A percentile compares a stretch with the other conserved stretches of the same genome.
phyloP scores from a whole-genome alignment of 768 basidiomycete genomes.

The Sporobolomyces phaffii region DNA sequence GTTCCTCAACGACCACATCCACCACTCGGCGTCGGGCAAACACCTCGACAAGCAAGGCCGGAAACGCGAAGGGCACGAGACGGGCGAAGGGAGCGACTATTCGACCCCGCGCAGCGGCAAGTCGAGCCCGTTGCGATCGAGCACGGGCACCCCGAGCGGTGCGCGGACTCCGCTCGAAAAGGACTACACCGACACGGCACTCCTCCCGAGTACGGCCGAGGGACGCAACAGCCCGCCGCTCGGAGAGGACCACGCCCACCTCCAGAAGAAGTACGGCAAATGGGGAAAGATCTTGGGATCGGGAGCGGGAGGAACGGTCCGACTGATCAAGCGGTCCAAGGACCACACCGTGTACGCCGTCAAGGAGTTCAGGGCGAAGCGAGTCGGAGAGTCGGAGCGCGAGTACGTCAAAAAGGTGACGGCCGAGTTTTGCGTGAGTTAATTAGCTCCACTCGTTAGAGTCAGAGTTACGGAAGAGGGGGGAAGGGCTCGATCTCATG shows the following conservation, averaged over 20 bases:
- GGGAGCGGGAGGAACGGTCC: constrained; percentile 96
- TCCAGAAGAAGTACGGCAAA: constrained; percentile 98
- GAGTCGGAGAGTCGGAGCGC: constrained; percentile 79
- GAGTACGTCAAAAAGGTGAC: constrained; percentile 99
- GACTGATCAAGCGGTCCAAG: constrained; percentile 66
- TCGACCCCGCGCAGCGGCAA: constrained; percentile 32
- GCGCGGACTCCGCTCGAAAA: constrained; percentile 42
- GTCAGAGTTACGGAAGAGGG: background rate
- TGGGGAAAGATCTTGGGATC: constrained; percentile 93
- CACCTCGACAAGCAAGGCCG: constrained; percentile 27
- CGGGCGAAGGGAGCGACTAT: background rate
- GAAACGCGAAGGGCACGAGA: background rate
- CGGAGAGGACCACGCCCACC: constrained; percentile 77
- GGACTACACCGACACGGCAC: constrained; percentile 43
- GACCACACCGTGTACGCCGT: constrained; percentile 71
- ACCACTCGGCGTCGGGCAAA: constrained; percentile 37
- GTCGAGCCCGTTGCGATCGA: constrained; percentile 18
- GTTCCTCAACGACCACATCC: constrained; percentile 85
- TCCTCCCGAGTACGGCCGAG: constrained; percentile 45
- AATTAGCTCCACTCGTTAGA: constrained; percentile 24
- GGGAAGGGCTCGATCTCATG: background rate
- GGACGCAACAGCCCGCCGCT: constrained; percentile 59
- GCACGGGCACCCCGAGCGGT: constrained; percentile 33
- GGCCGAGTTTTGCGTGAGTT: constrained; percentile 94
- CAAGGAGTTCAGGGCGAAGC: constrained; percentile 91